Base-by-base conservation (phyloP, 192 early-diverging fungal species). In the Diversispora epigaea region DNA sequence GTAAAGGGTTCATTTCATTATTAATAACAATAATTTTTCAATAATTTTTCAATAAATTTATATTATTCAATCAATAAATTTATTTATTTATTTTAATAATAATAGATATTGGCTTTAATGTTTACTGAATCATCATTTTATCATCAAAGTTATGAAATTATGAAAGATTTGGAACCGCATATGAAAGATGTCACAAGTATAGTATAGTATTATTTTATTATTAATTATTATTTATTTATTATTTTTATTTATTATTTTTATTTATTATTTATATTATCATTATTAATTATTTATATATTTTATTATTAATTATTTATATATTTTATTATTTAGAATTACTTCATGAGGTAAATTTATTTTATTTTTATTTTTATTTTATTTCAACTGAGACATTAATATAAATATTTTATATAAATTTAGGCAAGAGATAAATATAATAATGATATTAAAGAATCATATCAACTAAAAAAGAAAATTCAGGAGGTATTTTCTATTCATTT, bases 51-150 rank as follows among this genome's bases (percentile, higher is more conserved):
- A 46, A 15, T 56, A 21, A 57, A 43, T 62, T 14, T 75, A 67
- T 8, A 17, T 11, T 15, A 21, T 44, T 6, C 12, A 61, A 17
- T n/a, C 2, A 32, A 9, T 14, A 4, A 41, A 64, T 41, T 6
- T 15, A 10, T 17, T 40, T 63, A 11, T 11, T 32, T 44, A 32
- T 32, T 32, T 32, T 32, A 1, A 32, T 64, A 17, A 41, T 44
- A 7, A 64, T 80, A 91, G 89, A 84, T 91, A 43, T 82, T 91
- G 49, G 87, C 93, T 12, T 89, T 92, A 45, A 91, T 94, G 85
- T 95, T 93, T 79, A 92, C 91, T 21, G 89, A 92, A 54, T 92
- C 88, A 65, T 90, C 92, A 39, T 92, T 92, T 78, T 89, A 89
- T 78, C 94, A 95, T 71, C 92, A 94, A 77, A 87, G 89, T 39